These are phyloP conservation scores for Suillus tomentosus DNA, from an alignment of 768 basidiomycete genomes.

Conservation along the genomic window DNA sequence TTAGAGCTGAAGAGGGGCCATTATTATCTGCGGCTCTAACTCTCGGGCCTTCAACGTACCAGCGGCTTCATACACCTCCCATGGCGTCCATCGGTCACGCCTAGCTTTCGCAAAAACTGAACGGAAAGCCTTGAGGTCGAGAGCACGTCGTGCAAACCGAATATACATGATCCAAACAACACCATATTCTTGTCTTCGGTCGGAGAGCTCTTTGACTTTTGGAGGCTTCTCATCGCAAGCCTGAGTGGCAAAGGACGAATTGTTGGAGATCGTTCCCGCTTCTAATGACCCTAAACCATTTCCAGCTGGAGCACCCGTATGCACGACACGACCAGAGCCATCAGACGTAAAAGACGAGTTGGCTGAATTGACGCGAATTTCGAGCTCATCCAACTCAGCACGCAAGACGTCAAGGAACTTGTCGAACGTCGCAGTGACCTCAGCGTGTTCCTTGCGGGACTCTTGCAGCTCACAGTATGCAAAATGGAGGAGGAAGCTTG, in stretches of 20 bases:
- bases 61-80: slow-evolving; percentile 94
- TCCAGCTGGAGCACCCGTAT: slow-evolving; percentile 25
- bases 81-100: slow-evolving; percentile 73
- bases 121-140: slow-evolving; percentile 81
- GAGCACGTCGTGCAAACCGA: slow-evolving; percentile 86
- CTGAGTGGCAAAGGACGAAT: slow-evolving; percentile 53
- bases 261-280: slow-evolving; percentile 38
- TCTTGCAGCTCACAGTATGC: slow-evolving; percentile 80
- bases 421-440: slow-evolving; percentile 73
- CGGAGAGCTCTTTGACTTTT: slow-evolving; percentile 55
- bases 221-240: slow-evolving; percentile 53
- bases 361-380: slow-evolving; percentile 43
- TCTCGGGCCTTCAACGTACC: slow-evolving; percentile 46
- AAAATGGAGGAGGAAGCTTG: slow-evolving; percentile 89
- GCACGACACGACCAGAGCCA: slow-evolving; percentile 29
- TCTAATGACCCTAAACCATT: slow-evolving; percentile 25
- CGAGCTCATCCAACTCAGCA: slow-evolving; percentile 61
- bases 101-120: slow-evolving; percentile 81
- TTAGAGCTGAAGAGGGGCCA: slow-evolving; percentile 60
- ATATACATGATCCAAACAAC: slow-evolving; percentile 90
- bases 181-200: slow-evolving; percentile 67
- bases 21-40: slow-evolving; percentile 11
- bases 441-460: slow-evolving; percentile 59
- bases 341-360: slow-evolving; percentile 43
- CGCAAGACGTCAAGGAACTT: slow-evolving; percentile 70